Base-by-base conservation (phyloP, 306 rosid species). In the Gillenia trifoliata region DNA sequence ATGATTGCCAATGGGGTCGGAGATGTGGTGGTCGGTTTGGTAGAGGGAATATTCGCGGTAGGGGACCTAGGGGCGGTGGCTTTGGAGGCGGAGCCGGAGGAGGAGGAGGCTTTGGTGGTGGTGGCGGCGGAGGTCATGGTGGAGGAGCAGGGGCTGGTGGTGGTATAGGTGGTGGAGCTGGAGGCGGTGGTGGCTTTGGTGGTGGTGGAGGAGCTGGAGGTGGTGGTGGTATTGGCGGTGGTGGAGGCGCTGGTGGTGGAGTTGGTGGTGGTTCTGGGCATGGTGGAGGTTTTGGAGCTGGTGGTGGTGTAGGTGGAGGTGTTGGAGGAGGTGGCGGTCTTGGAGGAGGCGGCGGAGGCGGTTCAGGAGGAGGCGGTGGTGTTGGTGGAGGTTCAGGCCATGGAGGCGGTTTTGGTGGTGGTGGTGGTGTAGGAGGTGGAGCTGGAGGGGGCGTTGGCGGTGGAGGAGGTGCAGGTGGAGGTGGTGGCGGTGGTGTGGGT, bases 1-100 rank as follows among this genome's bases (percentile, higher is more conserved):
- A 83, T 45, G 86, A 78, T 52, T 88, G 98, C 63, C 78, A 80
- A 68, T 88, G 85, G 79, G 88, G 87, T 9, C 83, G 89, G 29
- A 82, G 89, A 5, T 70, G 91, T 28, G 83, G 80, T 16, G 30
- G 52, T 63, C 72, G 80, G 38, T 61, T 22, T 54, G 72, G 72
- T 22, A 68, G 83, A 34, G 81, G 81, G 15, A 23, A 12, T n/a
- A n/a, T n/a, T 23, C 70, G 66, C 11, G 76, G 70, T 19, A 15
- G 67, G 26, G 40, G 52, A 1, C 49, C 66, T 1, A 47, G 36
- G 13, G 80, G 80, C 4, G 68, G 60, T 1, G 36, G 69, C 30
- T 13, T 17, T 54, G 79, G 79, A 1, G 47, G 64, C 0, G 73
- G 86, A 29, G 68, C 61, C 30, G 62, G 84, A 19, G 83, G 76